Base-by-base conservation (phyloP, 2,329 filamentous ascomycete species). In the Nemania diffusa region DNA sequence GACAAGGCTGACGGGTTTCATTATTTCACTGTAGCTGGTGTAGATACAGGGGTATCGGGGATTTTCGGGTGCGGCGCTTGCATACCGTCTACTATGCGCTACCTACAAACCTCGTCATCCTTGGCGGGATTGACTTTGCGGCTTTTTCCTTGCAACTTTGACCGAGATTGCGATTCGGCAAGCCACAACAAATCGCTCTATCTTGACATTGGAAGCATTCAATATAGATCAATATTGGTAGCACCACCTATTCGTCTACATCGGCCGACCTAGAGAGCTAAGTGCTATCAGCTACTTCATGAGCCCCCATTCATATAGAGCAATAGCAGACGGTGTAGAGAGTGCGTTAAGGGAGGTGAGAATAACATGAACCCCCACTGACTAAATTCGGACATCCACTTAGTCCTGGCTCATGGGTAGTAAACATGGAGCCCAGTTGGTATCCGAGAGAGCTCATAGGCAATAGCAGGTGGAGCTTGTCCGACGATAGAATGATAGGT, bases 1-100 rank as follows among this genome's bases (percentile, higher is more conserved):
- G 76, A 77, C 75, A 78, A 78, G 76, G 73, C 76, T 77, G 73
- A 63, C 64, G 57, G 68, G 64, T 68, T 70, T 73, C 67, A 64
- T 29, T 51, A 51, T 29, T 27, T 22, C 26, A 24, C 5, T 51
- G 27, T 65, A 61, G 64, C 32, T 68, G 27, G 59, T 62, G 58
- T n/a, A n/a, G n/a, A n/a, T 55, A 64, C 64, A 69, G 69, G 57
- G 64, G 48, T 42, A 32, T 70, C 71, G 71, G 71, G 55, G 57
- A 32, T 71, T 72, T 26, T 60, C 71, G 71, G 71, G 59, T 69
- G 63, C 67, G 22, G 62, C 57, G 58, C 57, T 67, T 63, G 57
- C 48, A 58, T 26, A 48, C 44, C 9, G 22, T 26, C 17, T 53
- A 34, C 22, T 20, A 4, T 59, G 57, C 60, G 57, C 46, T 40